phyloP scores from a whole-genome alignment of 2,329 filamentous ascomycete genomes.

The Hymenoscyphus albidus region DNA sequence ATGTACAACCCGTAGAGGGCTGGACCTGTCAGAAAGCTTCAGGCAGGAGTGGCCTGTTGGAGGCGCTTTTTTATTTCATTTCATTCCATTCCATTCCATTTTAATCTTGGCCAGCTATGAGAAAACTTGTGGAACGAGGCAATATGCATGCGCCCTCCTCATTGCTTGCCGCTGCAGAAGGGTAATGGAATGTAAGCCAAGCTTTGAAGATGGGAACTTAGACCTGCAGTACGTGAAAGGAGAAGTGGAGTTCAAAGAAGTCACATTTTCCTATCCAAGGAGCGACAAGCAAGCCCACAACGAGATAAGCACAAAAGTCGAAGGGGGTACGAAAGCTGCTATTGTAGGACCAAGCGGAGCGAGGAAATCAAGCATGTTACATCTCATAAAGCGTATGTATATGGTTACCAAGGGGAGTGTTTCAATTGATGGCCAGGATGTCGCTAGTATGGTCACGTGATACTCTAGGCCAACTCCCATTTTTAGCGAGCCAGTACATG shows the following conservation, averaged over 20 bases:
- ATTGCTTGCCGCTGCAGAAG: neutral
- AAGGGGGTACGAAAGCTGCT: slow-evolving; percentile 92
- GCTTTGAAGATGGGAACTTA: neutral
- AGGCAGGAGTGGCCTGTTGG: too few relatives aligned
- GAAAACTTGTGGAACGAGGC: too few relatives aligned
- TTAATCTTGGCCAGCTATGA: too few relatives aligned
- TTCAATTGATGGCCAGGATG: slow-evolving; percentile 87
- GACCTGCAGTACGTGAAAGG: slow-evolving; percentile 42
- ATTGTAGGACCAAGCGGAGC: slow-evolving; percentile 94
- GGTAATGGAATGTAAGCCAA: neutral
- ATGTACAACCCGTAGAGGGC: too few relatives aligned
- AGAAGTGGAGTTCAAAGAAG: slow-evolving; percentile 91
- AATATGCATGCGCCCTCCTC: too few relatives aligned
- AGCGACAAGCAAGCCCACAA: slow-evolving; percentile 80
- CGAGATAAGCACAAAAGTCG: slow-evolving; percentile 82
- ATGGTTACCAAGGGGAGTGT: slow-evolving; percentile 83
- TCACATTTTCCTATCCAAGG: slow-evolving; percentile 82
- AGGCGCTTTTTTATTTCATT: too few relatives aligned
- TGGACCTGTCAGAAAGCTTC: too few relatives aligned
- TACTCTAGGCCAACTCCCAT: too few relatives aligned
- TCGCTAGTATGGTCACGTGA: too few relatives aligned
- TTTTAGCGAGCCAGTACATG: too few relatives aligned
- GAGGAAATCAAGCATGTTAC: slow-evolving; percentile 90
- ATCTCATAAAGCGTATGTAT: slow-evolving; percentile 90
- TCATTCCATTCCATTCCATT: too few relatives aligned